phyloP scores from a whole-genome alignment of 768 basidiomycete species.

The Sporobolomyces phaffii region DNA sequence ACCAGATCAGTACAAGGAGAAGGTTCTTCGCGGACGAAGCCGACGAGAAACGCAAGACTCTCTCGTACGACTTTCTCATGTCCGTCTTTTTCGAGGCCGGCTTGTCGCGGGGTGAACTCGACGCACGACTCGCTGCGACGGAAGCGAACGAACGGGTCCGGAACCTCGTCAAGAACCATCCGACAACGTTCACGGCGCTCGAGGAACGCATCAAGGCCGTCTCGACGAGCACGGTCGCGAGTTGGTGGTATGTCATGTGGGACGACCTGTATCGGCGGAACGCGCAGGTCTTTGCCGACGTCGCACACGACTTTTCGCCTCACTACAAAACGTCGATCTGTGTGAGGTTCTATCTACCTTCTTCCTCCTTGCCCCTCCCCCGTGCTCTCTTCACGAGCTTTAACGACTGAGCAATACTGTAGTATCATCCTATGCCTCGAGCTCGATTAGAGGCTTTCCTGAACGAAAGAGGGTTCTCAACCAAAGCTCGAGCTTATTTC shows the following conservation, averaged over 20 bases:
- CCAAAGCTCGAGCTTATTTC: slow-evolving; percentile 48
- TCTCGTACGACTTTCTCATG: slow-evolving; percentile 62
- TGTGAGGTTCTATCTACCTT: too few species aligned
- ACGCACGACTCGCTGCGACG: slow-evolving; percentile 45
- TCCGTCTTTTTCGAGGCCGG: slow-evolving; percentile 57
- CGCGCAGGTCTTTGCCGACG: slow-evolving; percentile 53
- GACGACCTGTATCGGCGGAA: slow-evolving; percentile 56
- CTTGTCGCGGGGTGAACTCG: slow-evolving; percentile 50
- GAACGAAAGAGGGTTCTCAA: slow-evolving; percentile 57
- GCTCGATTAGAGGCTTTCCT: slow-evolving; percentile 61
- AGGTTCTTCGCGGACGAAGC: slow-evolving; percentile 53
- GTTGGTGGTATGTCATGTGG: slow-evolving; percentile 79
- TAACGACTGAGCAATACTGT: background rate
- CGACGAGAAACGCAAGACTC: slow-evolving; percentile 53
- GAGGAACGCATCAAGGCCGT: slow-evolving; percentile 57
- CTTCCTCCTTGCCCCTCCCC: too few species aligned
- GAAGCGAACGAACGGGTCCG: slow-evolving; percentile 59
- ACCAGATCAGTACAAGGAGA: slow-evolving; percentile 55
- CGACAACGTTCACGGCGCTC: slow-evolving; percentile 52
- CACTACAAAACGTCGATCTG: slow-evolving; percentile 67
- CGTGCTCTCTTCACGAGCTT: too few species aligned
- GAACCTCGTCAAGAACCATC: slow-evolving; percentile 52
- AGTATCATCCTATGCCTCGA: slow-evolving; percentile 55
- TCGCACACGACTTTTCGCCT: slow-evolving; percentile 63
- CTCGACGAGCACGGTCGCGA: slow-evolving; percentile 52